Evolutionary conservation across 2,329 filamentous ascomycete species (phyloP).

Genomic region (Cladorrhinum sp.): DNA sequence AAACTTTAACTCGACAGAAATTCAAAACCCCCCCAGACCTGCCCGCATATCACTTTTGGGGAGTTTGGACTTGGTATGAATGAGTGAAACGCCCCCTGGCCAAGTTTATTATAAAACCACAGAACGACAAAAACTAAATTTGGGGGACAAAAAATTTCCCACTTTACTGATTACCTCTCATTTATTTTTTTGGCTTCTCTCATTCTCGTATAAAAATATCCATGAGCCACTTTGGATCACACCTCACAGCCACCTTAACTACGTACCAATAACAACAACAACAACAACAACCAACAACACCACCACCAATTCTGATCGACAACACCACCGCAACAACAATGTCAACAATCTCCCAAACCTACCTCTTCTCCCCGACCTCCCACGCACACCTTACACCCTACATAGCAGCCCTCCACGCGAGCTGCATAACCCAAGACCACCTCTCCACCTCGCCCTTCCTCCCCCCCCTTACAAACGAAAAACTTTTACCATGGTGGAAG

Average conservation of each 20-base stretch:
- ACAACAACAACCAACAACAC: background rate
- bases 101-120: background rate
- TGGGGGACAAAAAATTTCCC: background rate
- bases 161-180: background rate
- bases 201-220: background rate
- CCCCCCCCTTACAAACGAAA: slow-evolving; percentile 55
- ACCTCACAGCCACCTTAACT: background rate
- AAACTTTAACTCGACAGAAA: background rate
- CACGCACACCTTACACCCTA: slow-evolving; percentile 54
- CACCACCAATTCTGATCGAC: background rate
- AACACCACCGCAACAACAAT: slow-evolving; percentile 11
- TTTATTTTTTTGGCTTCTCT: no score
- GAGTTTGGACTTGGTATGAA: background rate
- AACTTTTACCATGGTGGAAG: slow-evolving; percentile 57
- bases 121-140: background rate
- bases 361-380: slow-evolving; percentile 42
- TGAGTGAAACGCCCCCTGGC: background rate
- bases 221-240: background rate
- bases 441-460: slow-evolving; percentile 52
- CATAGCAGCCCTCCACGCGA: slow-evolving; percentile 55
- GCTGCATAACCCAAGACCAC: slow-evolving; percentile 56
- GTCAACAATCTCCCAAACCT: slow-evolving; percentile 33
- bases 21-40: background rate
- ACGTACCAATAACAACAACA: background rate
- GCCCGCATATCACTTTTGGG: background rate